These are phyloP conservation scores for Eleusine indica DNA, from an alignment of 176 grass and related monocot species.

Conservation along the genomic window DNA sequence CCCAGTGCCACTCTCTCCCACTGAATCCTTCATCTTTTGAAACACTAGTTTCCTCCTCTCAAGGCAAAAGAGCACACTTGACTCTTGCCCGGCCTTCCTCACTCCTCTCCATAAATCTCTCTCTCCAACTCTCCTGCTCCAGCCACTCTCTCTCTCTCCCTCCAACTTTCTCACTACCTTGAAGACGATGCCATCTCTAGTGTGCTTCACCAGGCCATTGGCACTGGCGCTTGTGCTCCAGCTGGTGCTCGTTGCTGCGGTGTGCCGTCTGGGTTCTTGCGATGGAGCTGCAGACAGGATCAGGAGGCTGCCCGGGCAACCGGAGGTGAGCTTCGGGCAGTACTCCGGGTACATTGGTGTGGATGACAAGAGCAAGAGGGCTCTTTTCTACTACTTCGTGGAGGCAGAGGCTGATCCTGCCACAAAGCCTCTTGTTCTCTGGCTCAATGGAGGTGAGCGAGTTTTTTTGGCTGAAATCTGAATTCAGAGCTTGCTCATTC, in stretches of 20 bases:
- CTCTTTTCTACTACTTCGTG: constrained; percentile 99
- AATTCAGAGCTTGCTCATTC: neutral
- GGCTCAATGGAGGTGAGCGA: constrained; percentile 92
- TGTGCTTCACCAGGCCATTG: constrained; percentile 31
- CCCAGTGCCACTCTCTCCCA: constrained; percentile 38
- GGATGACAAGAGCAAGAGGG: constrained; percentile 61
- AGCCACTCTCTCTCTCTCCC: neutral
- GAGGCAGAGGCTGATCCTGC: constrained; percentile 77
- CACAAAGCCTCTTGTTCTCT: constrained; percentile 88
- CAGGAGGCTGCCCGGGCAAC: constrained; percentile 77
- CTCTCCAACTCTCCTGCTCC: neutral
- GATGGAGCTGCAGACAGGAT: constrained; percentile 56
- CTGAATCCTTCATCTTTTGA: constrained; percentile 56
- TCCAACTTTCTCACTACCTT: constrained; percentile 22
- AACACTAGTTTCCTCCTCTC: constrained; percentile 42
- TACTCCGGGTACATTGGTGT: constrained; percentile 85
- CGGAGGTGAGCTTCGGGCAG: constrained; percentile 80
- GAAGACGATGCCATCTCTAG: constrained; percentile 34
- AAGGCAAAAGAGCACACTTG: constrained; percentile 64
- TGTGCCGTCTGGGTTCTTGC: constrained; percentile 43
- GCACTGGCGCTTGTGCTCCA: constrained; percentile 4
- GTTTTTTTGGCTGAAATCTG: neutral
- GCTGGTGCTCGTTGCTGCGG: constrained; percentile 15
- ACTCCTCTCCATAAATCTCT: constrained; percentile 20
- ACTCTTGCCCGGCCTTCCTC: constrained; percentile 36